Evolutionary conservation across 768 basidiomycete species (phyloP), one percentile per base, ranked within the genome.

Genomic region (Rhodotorula diobovata): DNA sequence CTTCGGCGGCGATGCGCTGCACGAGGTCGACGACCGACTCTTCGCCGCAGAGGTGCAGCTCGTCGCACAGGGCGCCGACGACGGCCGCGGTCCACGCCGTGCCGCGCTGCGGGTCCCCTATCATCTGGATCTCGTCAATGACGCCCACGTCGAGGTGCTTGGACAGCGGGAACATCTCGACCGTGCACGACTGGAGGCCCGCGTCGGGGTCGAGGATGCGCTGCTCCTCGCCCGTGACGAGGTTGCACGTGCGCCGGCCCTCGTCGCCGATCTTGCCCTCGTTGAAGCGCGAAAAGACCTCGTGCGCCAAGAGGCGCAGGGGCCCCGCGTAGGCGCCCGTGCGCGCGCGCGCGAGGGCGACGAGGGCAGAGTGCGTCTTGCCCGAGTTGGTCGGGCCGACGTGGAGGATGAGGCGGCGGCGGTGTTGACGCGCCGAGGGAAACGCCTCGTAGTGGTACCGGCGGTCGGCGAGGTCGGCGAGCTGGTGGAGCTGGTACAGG

Each of bases 351-450:
- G 92, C 90, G 4, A 99, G 85, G 0, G 93, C 91, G 55, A 91
- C 88, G 16, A 99, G 82, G 0, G 95, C 96, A 77, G 90, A 88
- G 78, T 98, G 88, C 0, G 95, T 99, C 82, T 99, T 99, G 41
- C 95, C 96, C 72, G 90, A 91, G 80, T 98, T 99, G 34, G 96
- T 98, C 0, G 96, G 96, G 0, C 95, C 96, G 51, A 99, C 92
- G 77, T 99, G 95, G 84, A 98, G 88, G 79, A 94, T 89, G 76
- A 98, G 83, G 75, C 88, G 90, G 30, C 94, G 85, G 28, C 83
- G 84, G 72, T 87, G 81, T 20, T 79, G 77, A 18, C 95, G 87
- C 0, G 92, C 87, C 1, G 68, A 67, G 51, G 80, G 77, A 54
- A 78, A 78, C 34, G 34, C 39, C 50, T 78, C 77, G 65, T 54